These are phyloP conservation scores for Fraxinus sp. DNA, from an alignment of 305 asterid species.

Conservation along the genomic window DNA sequence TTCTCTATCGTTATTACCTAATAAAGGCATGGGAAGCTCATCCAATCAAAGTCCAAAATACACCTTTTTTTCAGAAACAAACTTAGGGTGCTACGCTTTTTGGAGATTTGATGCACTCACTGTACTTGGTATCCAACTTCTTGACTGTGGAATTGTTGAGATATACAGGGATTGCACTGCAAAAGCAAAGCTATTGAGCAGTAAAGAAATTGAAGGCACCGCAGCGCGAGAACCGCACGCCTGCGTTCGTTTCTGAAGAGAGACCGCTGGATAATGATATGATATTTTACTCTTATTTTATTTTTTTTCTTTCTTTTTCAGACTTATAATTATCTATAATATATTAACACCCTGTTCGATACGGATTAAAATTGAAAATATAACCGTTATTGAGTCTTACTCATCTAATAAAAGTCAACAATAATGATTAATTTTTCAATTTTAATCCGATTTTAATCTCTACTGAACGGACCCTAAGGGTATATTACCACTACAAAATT, in stretches of 20 bases:
- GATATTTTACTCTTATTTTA: background rate
- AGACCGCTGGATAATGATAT: too few relatives aligned
- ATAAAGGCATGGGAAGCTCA: conserved; percentile 57
- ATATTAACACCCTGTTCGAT: too few relatives aligned
- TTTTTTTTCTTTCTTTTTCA: too few relatives aligned
- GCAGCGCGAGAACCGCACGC: background rate
- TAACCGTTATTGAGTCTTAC: too few relatives aligned
- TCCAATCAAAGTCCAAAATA: conserved; percentile 8
- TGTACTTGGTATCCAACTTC: background rate
- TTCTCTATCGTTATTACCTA: conserved; percentile 25
- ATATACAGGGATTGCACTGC: background rate
- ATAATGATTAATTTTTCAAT: too few relatives aligned
- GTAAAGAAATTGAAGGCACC: background rate
- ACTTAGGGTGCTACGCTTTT: background rate
- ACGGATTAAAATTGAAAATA: too few relatives aligned
- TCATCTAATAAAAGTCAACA: too few relatives aligned
- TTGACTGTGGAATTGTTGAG: background rate
- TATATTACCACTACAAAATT: too few relatives aligned
- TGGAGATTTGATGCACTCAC: conserved; percentile 9
- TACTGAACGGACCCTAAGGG: too few relatives aligned
- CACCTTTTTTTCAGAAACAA: background rate
- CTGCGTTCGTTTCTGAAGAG: background rate
- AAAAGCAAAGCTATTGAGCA: background rate
- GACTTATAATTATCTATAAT: background rate
- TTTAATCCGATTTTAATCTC: too few relatives aligned